Conservation (phyloP, 1,284 basidiomycete species). For the Inonotus obliquus region DNA sequence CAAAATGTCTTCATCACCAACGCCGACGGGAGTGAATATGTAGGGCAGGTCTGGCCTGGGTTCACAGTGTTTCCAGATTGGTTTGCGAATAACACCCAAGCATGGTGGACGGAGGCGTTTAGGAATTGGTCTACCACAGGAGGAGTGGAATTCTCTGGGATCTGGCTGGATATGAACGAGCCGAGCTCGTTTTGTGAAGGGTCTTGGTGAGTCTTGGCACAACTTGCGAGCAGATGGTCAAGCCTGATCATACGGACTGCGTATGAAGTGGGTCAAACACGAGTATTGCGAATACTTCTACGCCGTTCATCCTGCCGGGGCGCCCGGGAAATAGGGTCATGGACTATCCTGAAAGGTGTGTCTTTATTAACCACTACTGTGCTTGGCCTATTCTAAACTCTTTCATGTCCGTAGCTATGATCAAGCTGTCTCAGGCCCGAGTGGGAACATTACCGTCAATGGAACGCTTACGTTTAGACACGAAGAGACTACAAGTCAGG, state of each 20-base stretch:
- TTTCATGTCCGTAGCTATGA: constrained; percentile 48
- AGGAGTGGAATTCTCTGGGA: constrained; percentile 59
- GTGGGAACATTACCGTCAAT: constrained; percentile 71
- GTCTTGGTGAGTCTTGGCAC: constrained; percentile 44
- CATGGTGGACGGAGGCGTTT: constrained; percentile 57
- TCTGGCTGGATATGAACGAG: constrained; percentile 80
- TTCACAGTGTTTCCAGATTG: constrained; percentile 57
- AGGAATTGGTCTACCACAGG: constrained; percentile 49
- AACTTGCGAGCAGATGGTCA: background rate
- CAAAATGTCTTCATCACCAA: constrained; percentile 57
- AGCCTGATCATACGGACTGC: background rate
- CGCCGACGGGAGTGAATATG: constrained; percentile 58
- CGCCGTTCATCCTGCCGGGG: constrained; percentile 22
- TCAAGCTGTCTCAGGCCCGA: constrained; percentile 54
- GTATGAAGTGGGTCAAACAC: constrained; percentile 18
- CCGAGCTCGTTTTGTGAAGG: constrained; percentile 58
- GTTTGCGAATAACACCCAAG: constrained; percentile 54
- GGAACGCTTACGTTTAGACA: constrained; percentile 51
- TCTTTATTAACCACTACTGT: background rate
- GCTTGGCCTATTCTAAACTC: background rate
- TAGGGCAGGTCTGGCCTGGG: constrained; percentile 64
- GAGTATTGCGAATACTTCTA: constrained; percentile 22
- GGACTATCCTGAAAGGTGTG: constrained; percentile 61
- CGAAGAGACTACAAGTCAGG: constrained; percentile 2
- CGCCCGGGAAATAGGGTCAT: constrained; percentile 28